Conservation (phyloP, 2,329 filamentous ascomycete species). For the Albophoma yamanashiensis region DNA sequence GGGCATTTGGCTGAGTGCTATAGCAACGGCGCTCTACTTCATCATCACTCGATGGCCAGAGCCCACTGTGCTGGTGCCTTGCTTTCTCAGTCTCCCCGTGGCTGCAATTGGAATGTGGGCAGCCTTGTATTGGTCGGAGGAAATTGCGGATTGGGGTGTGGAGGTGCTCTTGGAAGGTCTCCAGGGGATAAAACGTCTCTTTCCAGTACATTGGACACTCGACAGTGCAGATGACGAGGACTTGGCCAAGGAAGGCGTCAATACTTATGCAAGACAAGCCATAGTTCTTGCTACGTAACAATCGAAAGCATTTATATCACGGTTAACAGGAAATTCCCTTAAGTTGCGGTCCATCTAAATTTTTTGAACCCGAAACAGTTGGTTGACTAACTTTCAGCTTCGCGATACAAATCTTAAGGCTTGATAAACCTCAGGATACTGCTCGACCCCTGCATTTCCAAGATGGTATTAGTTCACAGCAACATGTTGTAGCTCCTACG, state of each 20-base stretch:
- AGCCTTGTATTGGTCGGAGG: constrained; percentile 5
- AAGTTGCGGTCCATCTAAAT: neutral
- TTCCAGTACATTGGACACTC: constrained; percentile 7
- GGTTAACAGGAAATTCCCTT: neutral
- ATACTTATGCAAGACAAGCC: constrained; percentile 9
- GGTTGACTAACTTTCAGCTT: no score
- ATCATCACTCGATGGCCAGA: constrained; percentile 17
- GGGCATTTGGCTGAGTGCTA: constrained; percentile 10
- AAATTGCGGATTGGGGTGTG: constrained; percentile 1
- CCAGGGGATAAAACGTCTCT: neutral
- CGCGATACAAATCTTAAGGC: no score
- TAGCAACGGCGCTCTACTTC: constrained; percentile 13
- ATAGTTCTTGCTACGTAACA: constrained; percentile 2
- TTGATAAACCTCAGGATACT: no score
- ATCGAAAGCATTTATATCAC: neutral
- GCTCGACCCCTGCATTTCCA: no score
- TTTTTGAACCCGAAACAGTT: no score
- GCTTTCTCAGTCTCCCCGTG: constrained; percentile 10
- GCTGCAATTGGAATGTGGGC: constrained; percentile 4
- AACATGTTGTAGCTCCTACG: no score
- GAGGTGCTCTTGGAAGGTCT: neutral
- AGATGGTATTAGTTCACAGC: no score
- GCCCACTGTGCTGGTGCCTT: constrained; percentile 11
- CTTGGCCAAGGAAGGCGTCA: constrained; percentile 10
- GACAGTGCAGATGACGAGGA: constrained; percentile 11